Conservation (phyloP, 148 eudicot species). For the Silene latifolia region DNA sequence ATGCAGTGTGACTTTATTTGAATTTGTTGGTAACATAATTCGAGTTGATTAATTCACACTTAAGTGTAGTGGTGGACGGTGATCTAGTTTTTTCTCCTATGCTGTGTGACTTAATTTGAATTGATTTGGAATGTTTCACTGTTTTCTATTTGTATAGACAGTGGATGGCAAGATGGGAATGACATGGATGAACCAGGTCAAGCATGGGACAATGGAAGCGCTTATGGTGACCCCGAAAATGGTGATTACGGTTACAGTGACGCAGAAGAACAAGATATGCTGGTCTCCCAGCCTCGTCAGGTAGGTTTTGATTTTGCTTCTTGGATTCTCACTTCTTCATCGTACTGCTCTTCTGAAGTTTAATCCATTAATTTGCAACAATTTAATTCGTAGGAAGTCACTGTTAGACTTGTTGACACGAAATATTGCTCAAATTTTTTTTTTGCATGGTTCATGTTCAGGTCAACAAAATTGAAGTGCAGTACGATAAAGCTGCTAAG, state of each 20-base stretch:
- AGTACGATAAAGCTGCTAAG: slow-evolving; percentile 86
- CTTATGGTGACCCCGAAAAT: slow-evolving; percentile 50
- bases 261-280: slow-evolving; percentile 51
- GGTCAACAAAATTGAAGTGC: slow-evolving; percentile 88
- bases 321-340: background rate
- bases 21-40: too few relatives aligned
- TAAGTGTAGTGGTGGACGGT: background rate
- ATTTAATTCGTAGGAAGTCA: background rate
- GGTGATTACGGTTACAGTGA: slow-evolving; percentile 73
- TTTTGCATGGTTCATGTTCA: slow-evolving; percentile 22
- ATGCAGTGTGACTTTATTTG: too few relatives aligned
- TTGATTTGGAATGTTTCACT: background rate
- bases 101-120: background rate
- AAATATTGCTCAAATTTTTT: background rate
- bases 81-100: background rate
- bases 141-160: slow-evolving; percentile 3
- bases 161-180: slow-evolving; percentile 15
- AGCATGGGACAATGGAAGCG: slow-evolving; percentile 72
- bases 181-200: slow-evolving; percentile 44
- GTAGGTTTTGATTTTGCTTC: slow-evolving; percentile 35
- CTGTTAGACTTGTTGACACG: background rate
- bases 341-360: background rate
- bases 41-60: background rate
- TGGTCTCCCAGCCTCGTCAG: slow-evolving; percentile 97
- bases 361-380: background rate